Base-by-base conservation (phyloP, 306 rosid genomes). In the Prunus mongolica region DNA sequence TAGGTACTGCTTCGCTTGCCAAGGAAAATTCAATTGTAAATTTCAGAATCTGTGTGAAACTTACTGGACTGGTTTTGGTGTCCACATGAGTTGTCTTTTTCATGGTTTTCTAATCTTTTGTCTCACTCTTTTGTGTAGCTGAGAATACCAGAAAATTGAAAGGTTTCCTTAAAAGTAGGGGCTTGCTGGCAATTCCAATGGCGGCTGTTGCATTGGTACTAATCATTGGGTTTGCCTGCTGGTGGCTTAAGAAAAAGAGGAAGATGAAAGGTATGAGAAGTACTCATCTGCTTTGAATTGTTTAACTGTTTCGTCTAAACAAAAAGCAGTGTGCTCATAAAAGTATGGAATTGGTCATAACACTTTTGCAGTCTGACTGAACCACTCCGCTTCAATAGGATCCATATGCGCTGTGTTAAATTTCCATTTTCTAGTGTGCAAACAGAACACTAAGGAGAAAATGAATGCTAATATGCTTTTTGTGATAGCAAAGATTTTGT, bases 1-100 rank as follows among this genome's bases (percentile, higher is more conserved):
- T 79, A 64, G 77, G 82, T 82, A 57, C 56, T 27, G 19, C 5
- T 76, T 14, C 9, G 9, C 67, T 76, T 61, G n/a, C 41, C 24
- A 56, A n/a, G 3, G 11, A 60, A 60, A 24, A 12, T 24, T 25
- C 34, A 60, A 27, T 60, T 60, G 7, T 5, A 12, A 8, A 20
- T 56, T 20, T 56, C 27, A 20, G 24, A 51, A 51, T 51, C 5
- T 51, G 20, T 38, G 44, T 51, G 57, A 2, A 14, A 16, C 56
- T 5, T 5, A 51, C n/a, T 51, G 20, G 8, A 51, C 20, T 51
- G 61, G 27, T 56, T 56, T 56, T 56, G 61, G 12, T 8, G 19
- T 47, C 52, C 52, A 13, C 15, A 14, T 13, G 15, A 3, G 15
- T 47, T 13, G 3, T 58, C 8, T 6, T 4, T 4, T 16, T 38